Evolutionary conservation across 805 yeast genomes (phyloP).

Genomic region (Metschnikowia arizonensis): DNA sequence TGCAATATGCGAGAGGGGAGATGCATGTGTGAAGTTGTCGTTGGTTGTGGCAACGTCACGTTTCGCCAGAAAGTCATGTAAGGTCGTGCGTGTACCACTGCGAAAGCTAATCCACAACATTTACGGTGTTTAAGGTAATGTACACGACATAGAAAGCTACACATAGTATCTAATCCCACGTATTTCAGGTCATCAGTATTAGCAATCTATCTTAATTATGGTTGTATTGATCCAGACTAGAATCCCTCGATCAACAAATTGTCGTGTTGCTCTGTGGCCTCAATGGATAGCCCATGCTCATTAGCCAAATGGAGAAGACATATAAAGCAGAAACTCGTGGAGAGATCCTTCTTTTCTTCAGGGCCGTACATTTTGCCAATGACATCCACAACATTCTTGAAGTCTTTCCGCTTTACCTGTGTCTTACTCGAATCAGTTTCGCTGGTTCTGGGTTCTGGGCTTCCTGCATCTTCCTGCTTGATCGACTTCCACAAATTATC

Average conservation of each 20-base stretch:
- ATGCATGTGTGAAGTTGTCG: slow-evolving; percentile 1
- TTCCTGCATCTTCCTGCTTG: slow-evolving; percentile 19
- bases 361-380: slow-evolving; percentile 51
- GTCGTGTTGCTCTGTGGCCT: slow-evolving; percentile 40
- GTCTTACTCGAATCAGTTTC: slow-evolving; percentile 16
- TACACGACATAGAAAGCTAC: neutral
- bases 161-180: too few species aligned
- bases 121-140: neutral
- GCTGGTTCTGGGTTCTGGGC: slow-evolving; percentile 4
- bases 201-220: neutral
- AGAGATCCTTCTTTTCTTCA: slow-evolving; percentile 59
- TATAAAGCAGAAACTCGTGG: slow-evolving; percentile 82
- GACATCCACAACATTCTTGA: slow-evolving; percentile 43
- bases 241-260: slow-evolving; percentile 32
- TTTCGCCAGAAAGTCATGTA: slow-evolving; percentile 7
- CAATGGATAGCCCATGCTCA: slow-evolving; percentile 67
- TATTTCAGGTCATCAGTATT: neutral
- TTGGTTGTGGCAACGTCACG: slow-evolving; percentile 1
- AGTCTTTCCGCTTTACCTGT: slow-evolving; percentile 33
- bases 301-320: slow-evolving; percentile 82
- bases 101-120: neutral
- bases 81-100: slow-evolving; percentile 14
- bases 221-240: neutral
- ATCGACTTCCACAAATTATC: slow-evolving; percentile 69
- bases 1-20: slow-evolving; percentile 1